A percentile compares a stretch with the other conserved stretches of the same genome.
Conservation (phyloP, 1,139 yeast genomes). For the Tardiomyces blankii region DNA sequence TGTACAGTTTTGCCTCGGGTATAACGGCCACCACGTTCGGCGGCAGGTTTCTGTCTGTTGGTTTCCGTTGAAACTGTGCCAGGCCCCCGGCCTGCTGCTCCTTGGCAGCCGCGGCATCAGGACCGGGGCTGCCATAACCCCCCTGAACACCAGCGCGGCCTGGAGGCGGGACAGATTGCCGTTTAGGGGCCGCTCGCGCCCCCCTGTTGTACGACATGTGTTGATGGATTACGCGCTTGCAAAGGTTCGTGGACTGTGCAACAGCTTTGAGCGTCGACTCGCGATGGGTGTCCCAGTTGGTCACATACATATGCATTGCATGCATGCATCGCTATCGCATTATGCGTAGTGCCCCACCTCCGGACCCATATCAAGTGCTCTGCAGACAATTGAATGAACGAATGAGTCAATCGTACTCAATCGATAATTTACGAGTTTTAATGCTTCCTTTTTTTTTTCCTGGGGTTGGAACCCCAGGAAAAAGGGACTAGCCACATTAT, state of each 20-base stretch:
- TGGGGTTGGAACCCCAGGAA: too few relatives aligned
- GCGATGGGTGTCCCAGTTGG: not conserved
- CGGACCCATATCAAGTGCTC: too few relatives aligned
- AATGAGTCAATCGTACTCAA: too few relatives aligned
- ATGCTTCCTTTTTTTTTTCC: too few relatives aligned
- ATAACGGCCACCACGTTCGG: slow-evolving; percentile 46
- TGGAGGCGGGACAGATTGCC: not conserved
- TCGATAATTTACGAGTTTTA: too few relatives aligned
- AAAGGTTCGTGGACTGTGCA: too few relatives aligned
- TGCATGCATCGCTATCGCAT: too few relatives aligned
- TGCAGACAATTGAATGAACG: too few relatives aligned
- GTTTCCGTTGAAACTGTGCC: slow-evolving; percentile 32
- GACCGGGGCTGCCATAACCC: not conserved
- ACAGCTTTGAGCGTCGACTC: too few relatives aligned
- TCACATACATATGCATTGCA: not conserved
- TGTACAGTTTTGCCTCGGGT: slow-evolving; percentile 66
- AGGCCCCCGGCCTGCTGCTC: slow-evolving; percentile 7
- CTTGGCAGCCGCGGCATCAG: not conserved
- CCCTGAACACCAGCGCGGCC: not conserved
- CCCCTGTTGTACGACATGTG: not conserved
- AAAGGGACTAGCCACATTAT: too few relatives aligned
- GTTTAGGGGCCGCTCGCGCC: not conserved
- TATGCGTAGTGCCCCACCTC: not conserved
- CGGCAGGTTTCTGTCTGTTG: slow-evolving; percentile 65
- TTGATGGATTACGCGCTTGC: not conserved